These are phyloP conservation scores for Diddensiella transvaalensis DNA, from an alignment of 805 yeast species.

Conservation along the genomic window DNA sequence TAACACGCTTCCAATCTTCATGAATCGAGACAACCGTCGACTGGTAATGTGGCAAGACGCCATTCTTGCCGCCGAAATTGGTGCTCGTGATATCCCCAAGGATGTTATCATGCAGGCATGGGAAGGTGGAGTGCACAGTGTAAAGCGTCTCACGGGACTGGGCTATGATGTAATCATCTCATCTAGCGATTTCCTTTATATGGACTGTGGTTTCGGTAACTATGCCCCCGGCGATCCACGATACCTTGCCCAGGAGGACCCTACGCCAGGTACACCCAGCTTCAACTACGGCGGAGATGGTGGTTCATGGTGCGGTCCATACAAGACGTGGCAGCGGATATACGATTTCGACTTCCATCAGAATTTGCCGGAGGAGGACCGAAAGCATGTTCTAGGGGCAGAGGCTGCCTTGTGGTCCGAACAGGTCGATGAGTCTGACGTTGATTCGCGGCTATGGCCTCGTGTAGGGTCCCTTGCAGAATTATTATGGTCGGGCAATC, in stretches of 20 bases:
- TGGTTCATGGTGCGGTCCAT: slow-evolving; percentile 42
- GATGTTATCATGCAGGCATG: slow-evolving; percentile 38
- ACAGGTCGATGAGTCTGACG: slow-evolving; percentile 34
- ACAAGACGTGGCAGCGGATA: slow-evolving; percentile 42
- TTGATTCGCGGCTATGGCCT: slow-evolving; percentile 38
- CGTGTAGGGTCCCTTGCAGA: slow-evolving; percentile 41
- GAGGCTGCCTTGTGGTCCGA: slow-evolving; percentile 41
- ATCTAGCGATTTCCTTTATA: slow-evolving; percentile 33
- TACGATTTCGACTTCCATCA: slow-evolving; percentile 35
- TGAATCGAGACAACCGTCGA: slow-evolving; percentile 25
- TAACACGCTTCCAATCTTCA: slow-evolving; percentile 34
- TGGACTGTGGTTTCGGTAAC: slow-evolving; percentile 42
- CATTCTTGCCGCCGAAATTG: slow-evolving; percentile 23
- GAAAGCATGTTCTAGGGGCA: slow-evolving; percentile 36
- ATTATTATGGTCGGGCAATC: slow-evolving; percentile 40
- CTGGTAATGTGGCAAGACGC: slow-evolving; percentile 43
- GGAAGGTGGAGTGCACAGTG: slow-evolving; percentile 24
- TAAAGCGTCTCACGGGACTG: slow-evolving; percentile 30
- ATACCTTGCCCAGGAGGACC: slow-evolving; percentile 28
- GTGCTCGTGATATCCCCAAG: slow-evolving; percentile 32
- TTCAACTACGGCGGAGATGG: slow-evolving; percentile 34
- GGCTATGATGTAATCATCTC: slow-evolving; percentile 41
- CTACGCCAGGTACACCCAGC: slow-evolving; percentile 23
- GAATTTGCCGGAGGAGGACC: slow-evolving; percentile 31
- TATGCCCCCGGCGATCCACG: slow-evolving; percentile 36